A percentile compares a stretch with the other conserved stretches of the same genome.
These are phyloP conservation scores for Voacanga thouarsii DNA, from an alignment of 257 asterid species.

Conservation along the genomic window DNA sequence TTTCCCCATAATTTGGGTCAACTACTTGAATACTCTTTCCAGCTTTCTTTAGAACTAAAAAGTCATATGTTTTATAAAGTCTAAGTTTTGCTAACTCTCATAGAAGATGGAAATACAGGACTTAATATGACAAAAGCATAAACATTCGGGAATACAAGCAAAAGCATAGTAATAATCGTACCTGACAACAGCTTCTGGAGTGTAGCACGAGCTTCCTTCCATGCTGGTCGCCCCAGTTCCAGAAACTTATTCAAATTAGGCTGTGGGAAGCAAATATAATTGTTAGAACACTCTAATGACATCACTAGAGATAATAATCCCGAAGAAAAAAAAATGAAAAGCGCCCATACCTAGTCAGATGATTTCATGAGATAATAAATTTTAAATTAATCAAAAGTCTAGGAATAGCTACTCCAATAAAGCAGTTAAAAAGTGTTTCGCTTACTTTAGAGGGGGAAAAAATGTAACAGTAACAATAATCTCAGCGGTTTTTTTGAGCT, in stretches of 20 bases:
- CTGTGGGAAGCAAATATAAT: slow-evolving; percentile 27
- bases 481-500: not conserved
- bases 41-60: not conserved
- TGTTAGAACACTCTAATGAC: not conserved
- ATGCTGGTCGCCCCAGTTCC: slow-evolving; percentile 86
- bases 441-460: too few species aligned
- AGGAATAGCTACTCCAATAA: too few species aligned
- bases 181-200: slow-evolving; percentile 90
- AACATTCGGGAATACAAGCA: not conserved
- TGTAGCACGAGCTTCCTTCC: slow-evolving; percentile 93
- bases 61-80: not conserved
- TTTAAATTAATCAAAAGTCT: not conserved
- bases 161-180: slow-evolving; percentile 5
- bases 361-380: not conserved
- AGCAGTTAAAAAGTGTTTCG: too few species aligned
- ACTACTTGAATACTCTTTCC: not conserved
- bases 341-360: not conserved
- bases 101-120: not conserved
- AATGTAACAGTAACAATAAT: too few species aligned
- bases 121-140: not conserved
- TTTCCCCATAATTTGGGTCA: not conserved
- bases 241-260: slow-evolving; percentile 77
- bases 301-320: not conserved
- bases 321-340: not conserved
- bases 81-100: not conserved